phyloP scores from a whole-genome alignment of 2,329 filamentous ascomycete genomes.

The Colletotrichum abscissum region DNA sequence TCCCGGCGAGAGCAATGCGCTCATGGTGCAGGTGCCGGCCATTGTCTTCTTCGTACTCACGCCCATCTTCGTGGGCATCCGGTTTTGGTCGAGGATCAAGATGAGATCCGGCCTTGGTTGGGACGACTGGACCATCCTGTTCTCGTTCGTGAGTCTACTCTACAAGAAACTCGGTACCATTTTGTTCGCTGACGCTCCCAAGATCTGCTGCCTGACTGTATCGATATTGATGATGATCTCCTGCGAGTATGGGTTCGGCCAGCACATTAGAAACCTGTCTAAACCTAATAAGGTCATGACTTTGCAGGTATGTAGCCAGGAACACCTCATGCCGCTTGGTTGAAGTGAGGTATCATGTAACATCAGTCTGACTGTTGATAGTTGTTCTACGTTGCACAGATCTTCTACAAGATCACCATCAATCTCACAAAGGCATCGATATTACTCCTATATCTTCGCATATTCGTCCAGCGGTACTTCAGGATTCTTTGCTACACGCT shows the following conservation, averaged over 20 bases:
- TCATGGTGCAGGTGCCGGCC: slow-evolving; percentile 51
- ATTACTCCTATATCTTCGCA: slow-evolving; percentile 63
- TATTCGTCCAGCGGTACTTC: slow-evolving; percentile 61
- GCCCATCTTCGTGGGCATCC: slow-evolving; percentile 51
- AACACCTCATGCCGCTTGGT: neutral
- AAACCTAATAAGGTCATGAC: slow-evolving; percentile 48
- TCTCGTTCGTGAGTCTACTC: slow-evolving; percentile 51
- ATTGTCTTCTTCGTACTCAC: slow-evolving; percentile 56
- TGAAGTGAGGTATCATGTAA: neutral
- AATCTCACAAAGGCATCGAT: slow-evolving; percentile 65
- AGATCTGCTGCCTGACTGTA: slow-evolving; percentile 50
- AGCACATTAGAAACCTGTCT: slow-evolving; percentile 50
- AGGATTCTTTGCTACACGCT: slow-evolving; percentile 54
- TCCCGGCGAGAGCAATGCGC: slow-evolving; percentile 49
- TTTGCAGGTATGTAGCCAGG: slow-evolving; percentile 45
- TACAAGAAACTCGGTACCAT: rapidly evolving
- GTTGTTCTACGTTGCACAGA: slow-evolving; percentile 63
- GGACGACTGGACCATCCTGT: slow-evolving; percentile 56
- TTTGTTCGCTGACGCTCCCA: neutral
- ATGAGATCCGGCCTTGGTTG: slow-evolving; percentile 48
- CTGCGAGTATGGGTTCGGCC: slow-evolving; percentile 55
- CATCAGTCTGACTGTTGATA: slow-evolving; percentile 37
- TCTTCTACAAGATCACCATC: slow-evolving; percentile 65
- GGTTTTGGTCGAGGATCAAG: slow-evolving; percentile 53
- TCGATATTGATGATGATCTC: slow-evolving; percentile 53